A percentile compares a stretch with the other conserved stretches of the same genome.
Evolutionary conservation across 2,329 filamentous ascomycete genomes (phyloP).

Genomic region (Trichoderma gracile): DNA sequence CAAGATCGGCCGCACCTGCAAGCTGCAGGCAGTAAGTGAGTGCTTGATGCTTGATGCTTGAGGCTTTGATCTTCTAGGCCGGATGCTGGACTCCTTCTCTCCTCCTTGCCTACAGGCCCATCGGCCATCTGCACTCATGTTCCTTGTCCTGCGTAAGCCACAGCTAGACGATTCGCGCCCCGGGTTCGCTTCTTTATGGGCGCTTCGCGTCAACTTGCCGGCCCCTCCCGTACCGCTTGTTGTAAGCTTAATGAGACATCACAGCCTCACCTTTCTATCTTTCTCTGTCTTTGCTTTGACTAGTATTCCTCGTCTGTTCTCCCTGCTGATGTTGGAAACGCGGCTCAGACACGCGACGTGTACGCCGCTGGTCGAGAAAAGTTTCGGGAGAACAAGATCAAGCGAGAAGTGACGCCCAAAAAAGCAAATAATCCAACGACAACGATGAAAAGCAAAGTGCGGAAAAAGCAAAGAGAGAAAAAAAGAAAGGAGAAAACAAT

Average conservation of each 20-base stretch:
- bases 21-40: background rate
- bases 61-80: too few species aligned
- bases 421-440: background rate
- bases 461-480: background rate
- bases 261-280: background rate
- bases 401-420: background rate
- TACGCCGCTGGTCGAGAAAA: slow-evolving; percentile 18
- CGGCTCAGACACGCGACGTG: background rate
- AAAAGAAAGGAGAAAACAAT: background rate
- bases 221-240: background rate
- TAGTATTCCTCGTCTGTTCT: background rate
- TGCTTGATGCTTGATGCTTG: background rate
- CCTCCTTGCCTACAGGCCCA: background rate
- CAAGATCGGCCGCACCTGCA: background rate
- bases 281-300: too few species aligned
- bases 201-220: background rate
- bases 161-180: background rate
- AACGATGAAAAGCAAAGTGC: background rate
- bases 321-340: background rate
- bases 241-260: background rate
- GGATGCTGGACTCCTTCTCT: background rate
- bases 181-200: background rate
- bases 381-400: background rate
- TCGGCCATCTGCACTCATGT: background rate
- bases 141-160: background rate